Base-by-base conservation (phyloP, 2,329 filamentous ascomycete species). In the Neonectria neomacrospora region DNA sequence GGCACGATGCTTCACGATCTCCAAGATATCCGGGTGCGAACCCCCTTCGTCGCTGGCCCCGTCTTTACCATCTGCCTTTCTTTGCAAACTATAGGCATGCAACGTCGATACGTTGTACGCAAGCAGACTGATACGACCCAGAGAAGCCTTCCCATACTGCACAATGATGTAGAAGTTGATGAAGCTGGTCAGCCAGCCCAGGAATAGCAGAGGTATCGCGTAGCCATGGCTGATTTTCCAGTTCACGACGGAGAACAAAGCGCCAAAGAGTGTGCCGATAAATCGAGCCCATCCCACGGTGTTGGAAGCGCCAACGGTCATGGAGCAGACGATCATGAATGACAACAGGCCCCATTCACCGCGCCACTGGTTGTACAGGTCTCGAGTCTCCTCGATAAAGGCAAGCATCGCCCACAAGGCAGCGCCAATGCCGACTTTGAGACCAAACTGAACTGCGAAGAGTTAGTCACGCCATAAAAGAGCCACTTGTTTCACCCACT, bases 271-370 rank as follows among this genome's bases (percentile, higher is more conserved):
- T 0, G 95, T 99, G 54, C 95, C 96, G 4, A 93, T 82, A 74
- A 98, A 95, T 67, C 96, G 90, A 42, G 94, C 89, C 73, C 89
- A 88, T 1, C 93, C 94, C 0, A 95, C 97, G 0, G 95, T 97
- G 76, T 98, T 99, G 16, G 94, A 93, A 5, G 95, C 94, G n/a
- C 96, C 96, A 9, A 97, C 94, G 0, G 95, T 99, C 94, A 97
- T 98, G 42, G 92, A 94, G 75, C 94, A 97, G n/a, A 99, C 96
- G 72, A 98, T 89, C 94, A 98, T 98, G 81, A 97, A 98, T 0
- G 94, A 97, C 30, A 99, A 77, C 1, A 99, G 83, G 14, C 96
- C 96, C 96, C 96, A 99, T 83, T 99, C 96, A 9, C 95, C 95
- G 71, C 95, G 86, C 93, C 94, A 98, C 67, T 91, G 90, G 39